Evolutionary conservation across 495 filamentous ascomycete genomes (phyloP).

Genomic region (Saxispiralis lemnorum): DNA sequence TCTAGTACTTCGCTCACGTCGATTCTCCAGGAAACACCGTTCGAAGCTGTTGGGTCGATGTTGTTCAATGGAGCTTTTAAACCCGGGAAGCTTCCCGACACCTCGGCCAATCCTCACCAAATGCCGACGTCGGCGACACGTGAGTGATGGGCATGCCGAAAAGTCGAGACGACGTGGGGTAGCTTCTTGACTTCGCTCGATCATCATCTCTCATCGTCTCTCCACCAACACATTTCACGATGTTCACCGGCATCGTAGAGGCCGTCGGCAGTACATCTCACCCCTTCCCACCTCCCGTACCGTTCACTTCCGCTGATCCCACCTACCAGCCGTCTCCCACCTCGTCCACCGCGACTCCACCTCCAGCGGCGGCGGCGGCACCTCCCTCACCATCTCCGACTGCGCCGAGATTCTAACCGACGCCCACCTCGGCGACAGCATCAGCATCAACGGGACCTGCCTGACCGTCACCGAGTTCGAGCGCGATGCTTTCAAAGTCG

Average conservation of each 20-base stretch:
- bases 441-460: slow-evolving; percentile 81
- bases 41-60: too few species aligned
- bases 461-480: slow-evolving; percentile 78
- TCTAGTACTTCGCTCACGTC: too few species aligned
- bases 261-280: slow-evolving; percentile 65
- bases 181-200: background rate
- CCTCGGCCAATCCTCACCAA: background rate
- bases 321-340: slow-evolving; percentile 51
- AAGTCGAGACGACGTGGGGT: background rate
- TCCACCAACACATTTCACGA: slow-evolving; percentile 25
- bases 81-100: too few species aligned
- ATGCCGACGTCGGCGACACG: background rate
- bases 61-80: too few species aligned
- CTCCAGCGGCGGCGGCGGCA: slow-evolving; percentile 51
- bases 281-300: background rate
- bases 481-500: slow-evolving; percentile 62
- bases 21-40: too few species aligned
- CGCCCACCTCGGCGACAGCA: slow-evolving; percentile 76
- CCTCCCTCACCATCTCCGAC: slow-evolving; percentile 69
- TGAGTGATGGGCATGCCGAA: background rate
- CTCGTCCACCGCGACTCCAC: slow-evolving; percentile 65
- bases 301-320: too few species aligned
- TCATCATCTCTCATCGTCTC: background rate
- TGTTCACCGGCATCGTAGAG: slow-evolving; percentile 98
- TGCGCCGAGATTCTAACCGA: slow-evolving; percentile 62